phyloP scores from a whole-genome alignment of 2,329 filamentous ascomycete genomes.

The Ascochyta lentis region DNA sequence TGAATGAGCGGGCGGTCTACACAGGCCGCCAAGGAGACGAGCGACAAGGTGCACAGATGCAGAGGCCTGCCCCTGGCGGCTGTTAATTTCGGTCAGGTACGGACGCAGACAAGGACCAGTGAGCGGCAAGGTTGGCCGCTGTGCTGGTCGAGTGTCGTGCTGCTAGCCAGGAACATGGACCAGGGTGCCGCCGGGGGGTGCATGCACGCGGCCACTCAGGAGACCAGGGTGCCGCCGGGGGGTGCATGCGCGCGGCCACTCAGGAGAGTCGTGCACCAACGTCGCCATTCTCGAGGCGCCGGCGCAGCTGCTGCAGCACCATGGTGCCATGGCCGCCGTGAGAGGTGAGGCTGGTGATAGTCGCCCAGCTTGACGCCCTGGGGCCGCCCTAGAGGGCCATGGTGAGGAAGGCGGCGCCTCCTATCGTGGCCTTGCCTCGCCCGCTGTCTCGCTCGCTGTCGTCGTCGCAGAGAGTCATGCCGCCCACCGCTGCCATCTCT shows the following conservation, averaged over 20 bases:
- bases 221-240: constrained; percentile 23
- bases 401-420: constrained; percentile 1
- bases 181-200: constrained; percentile 19
- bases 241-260: constrained; percentile 7
- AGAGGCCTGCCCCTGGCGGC: constrained; percentile 36
- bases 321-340: constrained; percentile 64
- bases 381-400: not conserved
- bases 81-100: constrained; percentile 47
- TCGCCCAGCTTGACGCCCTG: constrained; percentile 9
- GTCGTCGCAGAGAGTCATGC: constrained; percentile 1
- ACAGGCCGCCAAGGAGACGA: constrained; percentile 38
- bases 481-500: constrained; percentile 11
- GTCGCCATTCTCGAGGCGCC: constrained; percentile 29
- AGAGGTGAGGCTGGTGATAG: constrained; percentile 21
- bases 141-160: constrained; percentile 4
- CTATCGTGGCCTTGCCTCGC: not conserved
- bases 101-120: constrained; percentile 34
- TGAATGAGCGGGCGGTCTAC: constrained; percentile 39
- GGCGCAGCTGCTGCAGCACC: constrained; percentile 38
- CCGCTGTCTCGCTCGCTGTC: not conserved
- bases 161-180: constrained; percentile 34
- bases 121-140: constrained; percentile 22
- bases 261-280: not conserved
- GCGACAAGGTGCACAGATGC: constrained; percentile 24
- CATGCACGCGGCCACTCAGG: constrained; percentile 29